These are phyloP conservation scores for Vitis rupestris DNA, from an alignment of 164 flowering plant genomes.

Conservation along the genomic window DNA sequence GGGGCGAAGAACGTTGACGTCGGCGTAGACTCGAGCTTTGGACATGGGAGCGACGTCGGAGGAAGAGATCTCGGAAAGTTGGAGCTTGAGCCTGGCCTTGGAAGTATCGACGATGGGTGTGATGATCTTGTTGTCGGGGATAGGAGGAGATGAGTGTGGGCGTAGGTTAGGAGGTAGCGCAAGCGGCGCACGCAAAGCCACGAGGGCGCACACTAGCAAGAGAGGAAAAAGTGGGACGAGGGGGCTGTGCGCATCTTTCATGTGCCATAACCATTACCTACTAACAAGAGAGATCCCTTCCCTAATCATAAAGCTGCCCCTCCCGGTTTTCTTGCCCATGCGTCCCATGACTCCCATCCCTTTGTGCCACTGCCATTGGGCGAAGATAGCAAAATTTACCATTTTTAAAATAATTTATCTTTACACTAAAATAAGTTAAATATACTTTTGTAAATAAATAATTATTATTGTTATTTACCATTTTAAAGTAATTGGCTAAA, in stretches of 20 bases:
- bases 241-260: constrained; percentile 16
- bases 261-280: constrained; percentile 6
- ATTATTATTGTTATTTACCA: too few species aligned
- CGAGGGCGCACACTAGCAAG: constrained; percentile 35
- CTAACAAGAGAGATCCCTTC: too few species aligned
- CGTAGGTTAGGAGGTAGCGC: constrained; percentile 35
- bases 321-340: too few species aligned
- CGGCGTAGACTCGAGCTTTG: constrained; percentile 59
- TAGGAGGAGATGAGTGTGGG: constrained; percentile 2
- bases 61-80: constrained; percentile 15
- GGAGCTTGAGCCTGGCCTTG: neutral
- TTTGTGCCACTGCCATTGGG: too few species aligned
- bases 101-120: neutral
- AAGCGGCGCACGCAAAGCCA: constrained; percentile 38
- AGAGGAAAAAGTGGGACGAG: constrained; percentile 14
- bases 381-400: too few species aligned
- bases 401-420: too few species aligned
- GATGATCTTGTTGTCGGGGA: neutral
- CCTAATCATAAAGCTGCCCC: too few species aligned
- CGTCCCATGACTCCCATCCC: too few species aligned
- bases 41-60: constrained; percentile 34
- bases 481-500: too few species aligned
- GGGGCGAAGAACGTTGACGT: constrained; percentile 59
- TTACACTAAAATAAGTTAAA: too few species aligned
- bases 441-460: too few species aligned